Conservation (phyloP, 805 yeast genomes). For the Saccharomycopsis sp. region DNA sequence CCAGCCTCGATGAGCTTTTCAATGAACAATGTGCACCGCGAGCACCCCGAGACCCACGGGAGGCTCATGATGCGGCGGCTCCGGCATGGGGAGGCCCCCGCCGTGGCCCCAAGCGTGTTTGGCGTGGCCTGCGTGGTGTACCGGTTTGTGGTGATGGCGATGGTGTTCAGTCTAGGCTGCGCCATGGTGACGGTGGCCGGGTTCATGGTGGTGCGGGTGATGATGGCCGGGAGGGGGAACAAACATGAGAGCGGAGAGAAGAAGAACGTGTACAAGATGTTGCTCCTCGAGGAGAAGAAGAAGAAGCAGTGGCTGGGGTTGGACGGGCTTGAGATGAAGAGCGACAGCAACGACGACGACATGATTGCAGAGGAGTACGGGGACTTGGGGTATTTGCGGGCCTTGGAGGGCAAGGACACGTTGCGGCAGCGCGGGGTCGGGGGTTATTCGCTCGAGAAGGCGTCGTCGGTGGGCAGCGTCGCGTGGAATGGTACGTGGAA, state of each 20-base stretch:
- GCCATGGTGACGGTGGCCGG: slow-evolving; percentile 2
- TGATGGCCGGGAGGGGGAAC: neutral
- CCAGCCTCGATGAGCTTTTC: neutral
- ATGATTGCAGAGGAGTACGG: slow-evolving; percentile 14
- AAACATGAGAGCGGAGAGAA: neutral
- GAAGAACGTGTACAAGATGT: neutral
- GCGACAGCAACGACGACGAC: slow-evolving; percentile 15
- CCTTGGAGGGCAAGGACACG: neutral
- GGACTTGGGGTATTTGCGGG: slow-evolving; percentile 13
- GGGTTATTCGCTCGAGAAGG: neutral
- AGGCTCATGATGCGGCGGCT: slow-evolving; percentile 3
- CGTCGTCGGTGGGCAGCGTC: neutral
- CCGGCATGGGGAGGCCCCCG: slow-evolving; percentile 1
- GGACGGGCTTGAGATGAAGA: neutral
- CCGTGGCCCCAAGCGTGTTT: neutral
- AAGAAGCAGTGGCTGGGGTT: neutral
- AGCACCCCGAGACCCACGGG: slow-evolving; percentile 1
- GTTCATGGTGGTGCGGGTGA: slow-evolving; percentile 3
- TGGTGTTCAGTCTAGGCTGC: slow-evolving; percentile 2
- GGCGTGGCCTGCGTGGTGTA: slow-evolving; percentile 6
- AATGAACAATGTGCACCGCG: slow-evolving; percentile 6
- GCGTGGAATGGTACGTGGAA: too few species aligned
- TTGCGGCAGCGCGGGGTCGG: too few species aligned
- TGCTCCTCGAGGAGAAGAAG: neutral
- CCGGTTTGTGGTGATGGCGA: slow-evolving; percentile 9